A percentile compares a stretch with the other conserved stretches of the same genome.
phyloP scores from a whole-genome alignment of 1,284 basidiomycete genomes.

The Rhodofomes roseus region DNA sequence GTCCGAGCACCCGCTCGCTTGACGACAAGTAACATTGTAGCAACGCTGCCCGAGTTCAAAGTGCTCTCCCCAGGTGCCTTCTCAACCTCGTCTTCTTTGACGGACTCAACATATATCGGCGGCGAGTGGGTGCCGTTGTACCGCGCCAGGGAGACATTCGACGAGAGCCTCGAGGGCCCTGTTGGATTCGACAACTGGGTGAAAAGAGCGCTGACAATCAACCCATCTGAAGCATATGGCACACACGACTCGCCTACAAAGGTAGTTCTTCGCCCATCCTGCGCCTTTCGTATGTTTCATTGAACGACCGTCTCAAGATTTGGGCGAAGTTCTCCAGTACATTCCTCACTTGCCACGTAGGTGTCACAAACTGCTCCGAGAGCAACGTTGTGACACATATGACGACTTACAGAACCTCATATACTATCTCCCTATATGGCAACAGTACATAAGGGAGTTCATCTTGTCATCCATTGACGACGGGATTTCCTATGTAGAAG shows the following conservation, averaged over 20 bases:
- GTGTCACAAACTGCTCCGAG: not conserved
- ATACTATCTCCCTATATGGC: slow-evolving; percentile 52
- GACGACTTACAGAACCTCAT: slow-evolving; percentile 41
- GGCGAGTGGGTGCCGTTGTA: slow-evolving; percentile 51
- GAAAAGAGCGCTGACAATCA: slow-evolving; percentile 53
- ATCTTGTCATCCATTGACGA: slow-evolving; percentile 63
- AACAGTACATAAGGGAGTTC: slow-evolving; percentile 59
- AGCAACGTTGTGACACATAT: no score
- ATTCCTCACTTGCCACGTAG: slow-evolving; percentile 45
- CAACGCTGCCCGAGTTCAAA: slow-evolving; percentile 46
- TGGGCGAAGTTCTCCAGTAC: slow-evolving; percentile 66
- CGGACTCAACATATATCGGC: slow-evolving; percentile 40
- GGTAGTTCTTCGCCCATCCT: no score
- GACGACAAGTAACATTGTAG: slow-evolving; percentile 34
- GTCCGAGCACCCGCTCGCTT: slow-evolving; percentile 41
- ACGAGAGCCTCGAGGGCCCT: slow-evolving; percentile 47
- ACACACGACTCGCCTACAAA: slow-evolving; percentile 67
- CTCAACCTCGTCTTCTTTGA: slow-evolving; percentile 35
- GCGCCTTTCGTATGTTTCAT: no score
- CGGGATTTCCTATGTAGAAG: slow-evolving; percentile 71
- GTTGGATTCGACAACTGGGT: slow-evolving; percentile 69
- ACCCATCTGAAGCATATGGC: slow-evolving; percentile 63
- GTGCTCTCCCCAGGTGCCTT: slow-evolving; percentile 37
- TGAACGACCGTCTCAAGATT: no score
- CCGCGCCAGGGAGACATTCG: slow-evolving; percentile 51